These are phyloP conservation scores for Salix purpurea DNA, from an alignment of 345 rosid species.

Conservation along the genomic window DNA sequence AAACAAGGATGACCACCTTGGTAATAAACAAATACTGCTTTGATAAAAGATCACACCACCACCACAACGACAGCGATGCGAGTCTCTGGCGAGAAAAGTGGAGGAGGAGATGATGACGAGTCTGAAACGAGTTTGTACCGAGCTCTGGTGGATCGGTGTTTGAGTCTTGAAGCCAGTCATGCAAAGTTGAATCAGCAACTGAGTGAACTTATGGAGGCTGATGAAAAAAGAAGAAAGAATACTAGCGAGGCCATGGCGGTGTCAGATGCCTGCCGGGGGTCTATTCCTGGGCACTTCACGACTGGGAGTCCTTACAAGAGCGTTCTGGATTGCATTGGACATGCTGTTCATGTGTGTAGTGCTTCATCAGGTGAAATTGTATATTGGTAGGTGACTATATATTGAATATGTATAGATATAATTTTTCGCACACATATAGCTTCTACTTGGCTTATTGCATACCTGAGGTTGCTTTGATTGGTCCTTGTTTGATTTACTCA, in stretches of 20 bases:
- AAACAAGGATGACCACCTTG: slow-evolving; percentile 18
- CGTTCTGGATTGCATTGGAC: slow-evolving; percentile 70
- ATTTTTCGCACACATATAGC: background rate
- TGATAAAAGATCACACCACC: background rate
- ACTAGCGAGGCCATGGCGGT: slow-evolving; percentile 1
- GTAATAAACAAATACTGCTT: background rate
- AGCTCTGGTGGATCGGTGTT: slow-evolving; percentile 58
- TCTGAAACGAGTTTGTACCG: slow-evolving; percentile 30
- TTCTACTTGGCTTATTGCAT: background rate
- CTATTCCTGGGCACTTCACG: slow-evolving; percentile 41
- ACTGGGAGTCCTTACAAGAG: slow-evolving; percentile 52
- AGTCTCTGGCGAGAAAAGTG: slow-evolving; percentile 32
- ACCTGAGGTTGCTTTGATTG: too few relatives aligned
- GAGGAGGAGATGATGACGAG: slow-evolving; percentile 27
- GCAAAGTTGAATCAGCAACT: slow-evolving; percentile 50
- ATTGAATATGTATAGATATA: background rate
- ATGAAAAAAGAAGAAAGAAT: slow-evolving; percentile 18
- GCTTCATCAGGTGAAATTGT: slow-evolving; percentile 53
- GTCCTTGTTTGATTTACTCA: too few relatives aligned
- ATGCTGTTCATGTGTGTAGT: slow-evolving; percentile 60
- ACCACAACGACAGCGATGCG: slow-evolving; percentile 10
- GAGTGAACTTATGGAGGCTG: slow-evolving; percentile 26
- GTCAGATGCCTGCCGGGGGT: slow-evolving; percentile 28
- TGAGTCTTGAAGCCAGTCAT: slow-evolving; percentile 56
- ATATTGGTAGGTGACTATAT: slow-evolving; percentile 44